Evolutionary conservation across 306 rosid genomes (phyloP).

Genomic region (Vigna unguiculata): DNA sequence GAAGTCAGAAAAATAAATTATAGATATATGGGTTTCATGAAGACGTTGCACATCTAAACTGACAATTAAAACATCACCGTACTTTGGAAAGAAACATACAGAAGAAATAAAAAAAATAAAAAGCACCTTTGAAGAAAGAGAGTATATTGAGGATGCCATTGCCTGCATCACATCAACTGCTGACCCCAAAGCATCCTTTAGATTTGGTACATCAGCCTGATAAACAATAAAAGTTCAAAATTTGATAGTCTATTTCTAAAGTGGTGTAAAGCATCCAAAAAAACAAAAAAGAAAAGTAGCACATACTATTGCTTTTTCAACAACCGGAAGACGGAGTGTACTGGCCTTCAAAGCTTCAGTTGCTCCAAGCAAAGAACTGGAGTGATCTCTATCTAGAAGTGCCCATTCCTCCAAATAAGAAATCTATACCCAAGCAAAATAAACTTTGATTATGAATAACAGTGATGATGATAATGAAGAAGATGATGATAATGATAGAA

Average conservation of each 20-base stretch:
- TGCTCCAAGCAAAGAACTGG: conserved; percentile 92
- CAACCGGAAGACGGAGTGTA: conserved; percentile 95
- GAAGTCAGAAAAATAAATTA: conserved; percentile 10
- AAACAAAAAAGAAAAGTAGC: conserved; percentile 16
- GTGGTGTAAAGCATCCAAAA: neutral
- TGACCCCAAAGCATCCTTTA: conserved; percentile 93
- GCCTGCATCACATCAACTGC: conserved; percentile 97
- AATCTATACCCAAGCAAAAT: conserved; percentile 64
- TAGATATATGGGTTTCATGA: conserved; percentile 8
- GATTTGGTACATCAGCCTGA: conserved; percentile 91
- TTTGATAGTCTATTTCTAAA: conserved; percentile 28
- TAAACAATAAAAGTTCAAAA: conserved; percentile 25
- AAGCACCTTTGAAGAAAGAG: conserved; percentile 83
- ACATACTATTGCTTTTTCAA: conserved; percentile 86
- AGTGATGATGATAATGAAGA: conserved; percentile 2
- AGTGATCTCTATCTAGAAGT: conserved; percentile 89
- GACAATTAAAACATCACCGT: conserved; percentile 23
- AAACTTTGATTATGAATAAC: conserved; percentile 41
- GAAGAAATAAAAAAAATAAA: conserved; percentile 8
- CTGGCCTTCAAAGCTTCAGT: conserved; percentile 98
- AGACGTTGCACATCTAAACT: conserved; percentile 20
- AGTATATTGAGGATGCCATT: conserved; percentile 89
- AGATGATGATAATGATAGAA: neutral
- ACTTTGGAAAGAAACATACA: conserved; percentile 27
- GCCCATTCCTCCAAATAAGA: conserved; percentile 94